Base-by-base conservation (phyloP, 129 eudicot species). In the Artemisia tridentata region DNA sequence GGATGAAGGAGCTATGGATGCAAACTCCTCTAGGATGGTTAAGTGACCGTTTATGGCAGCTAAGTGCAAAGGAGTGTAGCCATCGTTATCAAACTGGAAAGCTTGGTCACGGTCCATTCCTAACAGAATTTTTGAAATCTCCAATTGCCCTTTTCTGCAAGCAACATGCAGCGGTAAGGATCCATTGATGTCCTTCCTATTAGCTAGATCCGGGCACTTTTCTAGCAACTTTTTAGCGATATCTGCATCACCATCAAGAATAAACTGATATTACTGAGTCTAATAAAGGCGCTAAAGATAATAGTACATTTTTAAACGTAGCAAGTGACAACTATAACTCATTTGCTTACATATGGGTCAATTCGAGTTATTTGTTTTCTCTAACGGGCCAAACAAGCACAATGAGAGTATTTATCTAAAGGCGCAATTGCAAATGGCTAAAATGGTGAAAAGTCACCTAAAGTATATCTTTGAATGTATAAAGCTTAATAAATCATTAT, bases 31-130 rank as follows among this genome's bases (percentile, higher is more conserved):
- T 18, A 78, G 17, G 68, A 78, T 64, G 3, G 60, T 52, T 9
- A 64, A 13, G 23, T 64, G 56, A 19, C 82, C 82, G 47, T 78
- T 71, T 31, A 78, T 78, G 11, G 63, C 73, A 27, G 77, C 82
- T 38, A 78, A 64, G 63, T 78, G 82, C 67, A 71, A 46, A 0
- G 82, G 77, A 9, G 82, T 71, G 68, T 71, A 71, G 47, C 81
- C 81, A n/a, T 63, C 55, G 61, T 53, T 53, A 65, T 71, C 56
- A 8, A 52, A 64, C 18, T 71, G 62, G 20, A 65, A 21, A 78
- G 77, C 82, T 63, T 70, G 77, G 15, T 71, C 68, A 8, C 55
- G 68, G 61, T 78, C 76, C 72, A 54, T 46, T 38, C 47, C 25
- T 64, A 78, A 60, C 0, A 78, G 77, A 10, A 71, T 64, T 20